A percentile compares a stretch with the other conserved stretches of the same genome.
phyloP scores from a whole-genome alignment of 495 filamentous ascomycete species.

The Achaetomiella virescens region DNA sequence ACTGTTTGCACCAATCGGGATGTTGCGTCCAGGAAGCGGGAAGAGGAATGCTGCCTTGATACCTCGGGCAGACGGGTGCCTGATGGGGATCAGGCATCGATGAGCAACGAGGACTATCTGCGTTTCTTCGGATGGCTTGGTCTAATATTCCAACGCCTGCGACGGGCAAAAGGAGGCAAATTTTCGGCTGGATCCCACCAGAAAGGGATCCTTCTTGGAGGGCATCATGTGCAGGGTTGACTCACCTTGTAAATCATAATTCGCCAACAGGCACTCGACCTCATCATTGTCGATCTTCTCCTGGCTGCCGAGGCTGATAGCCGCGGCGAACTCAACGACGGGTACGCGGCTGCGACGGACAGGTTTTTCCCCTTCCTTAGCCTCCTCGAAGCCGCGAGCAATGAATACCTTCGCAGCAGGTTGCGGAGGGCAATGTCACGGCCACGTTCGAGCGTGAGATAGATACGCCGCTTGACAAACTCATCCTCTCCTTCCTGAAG shows the following conservation, averaged over 20 bases:
- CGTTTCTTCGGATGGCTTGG: no score
- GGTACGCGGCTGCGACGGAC: conserved; percentile 71
- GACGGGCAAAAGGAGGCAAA: background rate
- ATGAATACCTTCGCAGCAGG: conserved; percentile 86
- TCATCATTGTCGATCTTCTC: conserved; percentile 77
- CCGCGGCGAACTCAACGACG: conserved; percentile 66
- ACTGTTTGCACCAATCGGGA: conserved; percentile 11
- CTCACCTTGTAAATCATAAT: conserved; percentile 94
- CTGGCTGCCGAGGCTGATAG: conserved; percentile 50
- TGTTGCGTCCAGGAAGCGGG: background rate
- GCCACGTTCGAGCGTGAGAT: conserved; percentile 85
- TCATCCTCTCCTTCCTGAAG: conserved; percentile 74
- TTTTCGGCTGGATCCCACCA: background rate
- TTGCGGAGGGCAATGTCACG: conserved; percentile 88
- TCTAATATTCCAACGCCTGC: background rate
- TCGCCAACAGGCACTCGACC: conserved; percentile 89
- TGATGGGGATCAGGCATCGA: conserved; percentile 2
- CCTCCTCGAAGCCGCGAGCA: conserved; percentile 67
- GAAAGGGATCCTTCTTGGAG: background rate
- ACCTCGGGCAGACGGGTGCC: conserved; percentile 10
- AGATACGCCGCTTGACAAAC: conserved; percentile 92
- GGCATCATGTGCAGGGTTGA: conserved; percentile 5
- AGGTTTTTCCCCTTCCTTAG: conserved; percentile 52
- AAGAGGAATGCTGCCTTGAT: conserved; percentile 9
- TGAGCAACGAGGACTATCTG: background rate